Percentiles rank a stretch among this genome's conserved stretches.
Conservation (phyloP, 73 alveolate species). For the Tetrahymena malaccensis region DNA sequence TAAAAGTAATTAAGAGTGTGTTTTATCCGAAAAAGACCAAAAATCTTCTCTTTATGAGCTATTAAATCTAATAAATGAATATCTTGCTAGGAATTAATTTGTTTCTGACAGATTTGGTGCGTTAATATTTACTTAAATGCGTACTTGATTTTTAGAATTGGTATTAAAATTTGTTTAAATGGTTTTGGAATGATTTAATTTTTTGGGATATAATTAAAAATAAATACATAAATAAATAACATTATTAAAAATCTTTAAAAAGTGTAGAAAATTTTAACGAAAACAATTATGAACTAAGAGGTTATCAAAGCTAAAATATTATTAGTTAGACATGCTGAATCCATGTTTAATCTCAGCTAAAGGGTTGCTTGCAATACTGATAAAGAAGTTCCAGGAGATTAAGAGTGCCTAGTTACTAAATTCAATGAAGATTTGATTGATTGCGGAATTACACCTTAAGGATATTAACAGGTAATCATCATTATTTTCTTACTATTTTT, state of each 20-base stretch:
- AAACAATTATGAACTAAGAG: neutral
- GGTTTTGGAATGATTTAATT: neutral
- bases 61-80: neutral
- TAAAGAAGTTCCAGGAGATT: conserved; percentile 20
- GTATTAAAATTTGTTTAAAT: neutral
- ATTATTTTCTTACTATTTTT: neutral
- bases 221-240: no score
- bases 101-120: neutral
- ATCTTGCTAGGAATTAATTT: no score
- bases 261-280: neutral
- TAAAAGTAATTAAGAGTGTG: neutral
- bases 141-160: neutral
- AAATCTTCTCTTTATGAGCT: no score
- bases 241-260: neutral
- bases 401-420: conserved; percentile 12
- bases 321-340: conserved; percentile 64
- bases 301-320: conserved; percentile 4
- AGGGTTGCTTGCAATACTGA: conserved; percentile 40
- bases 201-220: neutral
- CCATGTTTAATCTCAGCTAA: conserved; percentile 45
- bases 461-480: conserved; percentile 40
- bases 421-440: conserved; percentile 30
- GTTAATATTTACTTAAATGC: neutral
- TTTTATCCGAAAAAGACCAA: neutral
- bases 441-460: conserved; percentile 39